Evolutionary conservation across 257 asterid genomes (phyloP), one percentile per base, ranked within the genome.

Genomic region (Eucommia ulmoides): DNA sequence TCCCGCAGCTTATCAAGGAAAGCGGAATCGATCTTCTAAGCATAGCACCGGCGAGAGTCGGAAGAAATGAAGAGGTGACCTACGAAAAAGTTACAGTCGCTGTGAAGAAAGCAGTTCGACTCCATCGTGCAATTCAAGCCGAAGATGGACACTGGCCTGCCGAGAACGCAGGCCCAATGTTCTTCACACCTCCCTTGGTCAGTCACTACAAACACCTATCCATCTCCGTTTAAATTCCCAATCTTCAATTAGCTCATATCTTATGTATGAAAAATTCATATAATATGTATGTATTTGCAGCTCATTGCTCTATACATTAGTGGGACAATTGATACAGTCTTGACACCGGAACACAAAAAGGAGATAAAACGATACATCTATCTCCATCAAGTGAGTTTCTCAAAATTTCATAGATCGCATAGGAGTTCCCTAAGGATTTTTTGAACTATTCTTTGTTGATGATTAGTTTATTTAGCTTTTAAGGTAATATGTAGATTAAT

Each of bases 111-210:
- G 84, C 92, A 15, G 44, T 83, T 7, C 53, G 70, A 12, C 49
- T 77, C 7, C 70, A 70, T 50, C 73, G 81, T 20, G 87, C 94
- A 1, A 58, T 83, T 38, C 94, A 83, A 71, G 84, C 87, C 2
- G 73, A 71, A 8, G 88, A 83, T 19, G 94, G 92, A 12, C 94
- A 83, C 12, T 80, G 94, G 92, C 94, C 92, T 1, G 82, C 94
- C 12, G 88, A 80, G 53, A 80, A 74, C 54, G 82, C 81, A 0
- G 94, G 92, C 2, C 82, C 88, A 0, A 47, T 83, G 77, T 80
- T 83, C 53, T 83, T 80, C 64, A 67, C 71, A 20, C 81, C 81
- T 8, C 81, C 78, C 8, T 48, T 66, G 58, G 78, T 71, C 52
- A 53, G 41, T n/a, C n/a, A n/a, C n/a, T n/a, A n/a, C n/a, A n/a